Percentiles rank a stretch among this genome's conserved stretches.
Evolutionary conservation across 805 yeast genomes (phyloP).

Genomic region (Isabelozyma heimii): DNA sequence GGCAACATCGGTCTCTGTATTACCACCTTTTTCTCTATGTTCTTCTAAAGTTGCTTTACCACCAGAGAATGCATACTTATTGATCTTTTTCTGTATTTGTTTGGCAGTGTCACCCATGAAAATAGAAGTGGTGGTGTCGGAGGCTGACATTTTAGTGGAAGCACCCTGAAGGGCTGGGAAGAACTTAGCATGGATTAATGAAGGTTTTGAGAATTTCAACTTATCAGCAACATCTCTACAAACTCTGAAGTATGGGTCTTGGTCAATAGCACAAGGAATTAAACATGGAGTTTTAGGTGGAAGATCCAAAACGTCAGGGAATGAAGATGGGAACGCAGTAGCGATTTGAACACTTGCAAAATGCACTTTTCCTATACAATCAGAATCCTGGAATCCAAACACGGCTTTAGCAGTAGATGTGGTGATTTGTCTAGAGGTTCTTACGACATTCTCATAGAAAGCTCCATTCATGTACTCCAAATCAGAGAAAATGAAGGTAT

Average conservation of each 20-base stretch:
- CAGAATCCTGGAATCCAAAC: conserved; percentile 93
- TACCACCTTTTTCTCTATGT: conserved; percentile 86
- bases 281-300: conserved; percentile 91
- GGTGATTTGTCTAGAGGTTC: conserved; percentile 91
- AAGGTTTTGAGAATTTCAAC: conserved; percentile 84
- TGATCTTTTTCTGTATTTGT: conserved; percentile 89
- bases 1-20: conserved; percentile 94
- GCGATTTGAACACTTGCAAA: conserved; percentile 97
- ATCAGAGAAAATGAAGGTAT: conserved; percentile 94
- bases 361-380: conserved; percentile 90
- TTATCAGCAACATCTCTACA: conserved; percentile 97
- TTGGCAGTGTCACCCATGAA: conserved; percentile 94
- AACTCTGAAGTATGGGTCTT: conserved; percentile 96
- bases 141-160: conserved; percentile 94
- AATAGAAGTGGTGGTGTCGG: conserved; percentile 85
- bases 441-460: conserved; percentile 90
- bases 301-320: conserved; percentile 86
- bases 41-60: conserved; percentile 86
- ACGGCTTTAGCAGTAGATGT: conserved; percentile 97
- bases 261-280: conserved; percentile 99
- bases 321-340: conserved; percentile 92
- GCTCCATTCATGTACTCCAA: conserved; percentile 89
- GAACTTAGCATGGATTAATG: conserved; percentile 88
- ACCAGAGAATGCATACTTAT: conserved; percentile 95
- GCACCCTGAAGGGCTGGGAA: conserved; percentile 99